A percentile compares a stretch with the other conserved stretches of the same genome.
Evolutionary conservation across 2,329 filamentous ascomycete genomes (phyloP).

Genomic region (Orbilia oligospora): DNA sequence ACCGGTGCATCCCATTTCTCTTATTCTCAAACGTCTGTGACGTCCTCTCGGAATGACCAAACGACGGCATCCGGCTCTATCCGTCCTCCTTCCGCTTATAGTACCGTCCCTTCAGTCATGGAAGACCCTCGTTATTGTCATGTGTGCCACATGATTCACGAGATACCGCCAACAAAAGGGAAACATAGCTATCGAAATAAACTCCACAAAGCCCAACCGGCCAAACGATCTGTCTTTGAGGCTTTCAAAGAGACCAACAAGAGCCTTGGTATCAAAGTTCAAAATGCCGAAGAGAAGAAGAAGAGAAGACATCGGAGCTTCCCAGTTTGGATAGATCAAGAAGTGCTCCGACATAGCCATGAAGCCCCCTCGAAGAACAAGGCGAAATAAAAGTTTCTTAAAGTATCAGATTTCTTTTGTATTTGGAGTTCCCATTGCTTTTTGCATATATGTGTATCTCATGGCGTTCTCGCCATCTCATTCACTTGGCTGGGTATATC

Average conservation of each 20-base stretch:
- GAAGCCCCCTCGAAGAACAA: conserved; percentile 36
- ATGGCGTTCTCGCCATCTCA: neutral
- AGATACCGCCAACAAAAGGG: conserved; percentile 35
- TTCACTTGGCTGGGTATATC: conserved; percentile 15
- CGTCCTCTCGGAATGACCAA: conserved; percentile 36
- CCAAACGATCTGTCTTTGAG: conserved; percentile 47
- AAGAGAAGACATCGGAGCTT: conserved; percentile 54
- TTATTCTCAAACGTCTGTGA: conserved; percentile 47
- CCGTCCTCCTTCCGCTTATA: conserved; percentile 50
- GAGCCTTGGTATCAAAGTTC: conserved; percentile 38
- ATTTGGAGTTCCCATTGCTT: neutral
- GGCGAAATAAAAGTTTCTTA: conserved; percentile 23
- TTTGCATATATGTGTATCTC: conserved; percentile 13
- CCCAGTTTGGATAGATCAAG: conserved; percentile 43
- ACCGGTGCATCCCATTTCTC: conserved; percentile 48
- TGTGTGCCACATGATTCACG: conserved; percentile 57
- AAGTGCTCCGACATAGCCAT: conserved; percentile 33
- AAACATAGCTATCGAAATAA: conserved; percentile 46
- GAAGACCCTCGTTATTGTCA: conserved; percentile 56
- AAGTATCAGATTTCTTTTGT: neutral
- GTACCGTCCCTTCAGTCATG: conserved; percentile 24
- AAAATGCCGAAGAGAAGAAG: conserved; percentile 31
- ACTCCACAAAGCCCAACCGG: conserved; percentile 43
- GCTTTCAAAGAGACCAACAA: conserved; percentile 57
- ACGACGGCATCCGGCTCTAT: conserved; percentile 37